phyloP scores from a whole-genome alignment of 129 eudicot species.

The Pulicaria dysenterica region DNA sequence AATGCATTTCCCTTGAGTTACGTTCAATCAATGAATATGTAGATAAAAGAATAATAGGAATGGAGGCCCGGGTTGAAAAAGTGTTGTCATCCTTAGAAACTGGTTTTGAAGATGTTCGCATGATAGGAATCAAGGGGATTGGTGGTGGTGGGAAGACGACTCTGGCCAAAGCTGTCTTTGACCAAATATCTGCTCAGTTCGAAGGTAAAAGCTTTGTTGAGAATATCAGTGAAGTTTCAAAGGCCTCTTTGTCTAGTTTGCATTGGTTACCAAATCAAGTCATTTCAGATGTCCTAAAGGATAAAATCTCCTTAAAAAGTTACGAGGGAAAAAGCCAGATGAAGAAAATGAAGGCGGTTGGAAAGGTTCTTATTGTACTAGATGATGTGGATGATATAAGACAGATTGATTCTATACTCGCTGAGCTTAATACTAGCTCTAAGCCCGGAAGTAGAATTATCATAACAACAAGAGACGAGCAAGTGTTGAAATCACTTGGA shows the following conservation, averaged over 20 bases:
- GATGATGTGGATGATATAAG: no score
- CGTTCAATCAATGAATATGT: background rate
- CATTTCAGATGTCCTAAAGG: no score
- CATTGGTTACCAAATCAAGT: no score
- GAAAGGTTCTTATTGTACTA: no score
- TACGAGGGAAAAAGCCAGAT: no score
- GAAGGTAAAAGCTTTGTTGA: constrained; percentile 29
- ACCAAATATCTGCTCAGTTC: background rate
- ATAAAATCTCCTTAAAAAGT: no score
- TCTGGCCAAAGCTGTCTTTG: constrained; percentile 24
- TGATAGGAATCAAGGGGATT: constrained; percentile 32
- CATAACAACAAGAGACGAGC: no score
- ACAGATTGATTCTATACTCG: no score
- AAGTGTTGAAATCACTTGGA: no score
- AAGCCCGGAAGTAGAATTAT: no score
- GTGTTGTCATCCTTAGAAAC: background rate
- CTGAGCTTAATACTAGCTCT: no score
- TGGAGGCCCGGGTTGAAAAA: background rate
- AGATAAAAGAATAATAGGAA: constrained; percentile 12
- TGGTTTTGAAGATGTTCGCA: constrained; percentile 2
- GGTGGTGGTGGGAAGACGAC: constrained; percentile 40
- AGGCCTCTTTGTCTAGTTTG: background rate
- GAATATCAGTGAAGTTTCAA: constrained; percentile 23
- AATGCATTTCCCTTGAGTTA: constrained; percentile 11
- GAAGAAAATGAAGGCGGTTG: no score